Conservation (phyloP, 73 alveolate species). For the Tetrahymena borealis region DNA sequence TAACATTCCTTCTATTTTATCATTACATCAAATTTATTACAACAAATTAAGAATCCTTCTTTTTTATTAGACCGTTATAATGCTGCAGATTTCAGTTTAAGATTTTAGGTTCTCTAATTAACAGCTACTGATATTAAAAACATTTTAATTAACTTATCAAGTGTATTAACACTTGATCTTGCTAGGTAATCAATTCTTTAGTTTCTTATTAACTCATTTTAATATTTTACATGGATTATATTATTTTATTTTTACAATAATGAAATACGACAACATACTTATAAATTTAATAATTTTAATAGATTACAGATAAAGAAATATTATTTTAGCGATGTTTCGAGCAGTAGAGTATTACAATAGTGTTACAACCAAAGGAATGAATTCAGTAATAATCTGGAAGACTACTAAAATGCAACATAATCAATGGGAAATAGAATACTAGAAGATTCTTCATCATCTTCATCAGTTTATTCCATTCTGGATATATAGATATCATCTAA, state of each 20-base stretch:
- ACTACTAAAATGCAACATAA: background rate
- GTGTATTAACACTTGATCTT: background rate
- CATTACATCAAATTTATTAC: background rate
- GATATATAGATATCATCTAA: background rate
- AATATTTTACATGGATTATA: background rate
- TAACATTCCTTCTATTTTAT: background rate
- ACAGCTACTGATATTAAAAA: background rate
- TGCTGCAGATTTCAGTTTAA: constrained; percentile 4
- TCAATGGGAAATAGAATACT: background rate
- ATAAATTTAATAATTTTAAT: background rate
- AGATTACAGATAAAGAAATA: background rate
- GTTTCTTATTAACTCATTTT: background rate
- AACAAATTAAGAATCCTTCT: background rate
- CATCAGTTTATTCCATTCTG: background rate
- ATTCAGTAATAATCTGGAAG: background rate
- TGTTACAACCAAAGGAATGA: too few species aligned
- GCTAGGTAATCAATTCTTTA: background rate
- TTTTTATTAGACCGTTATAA: background rate
- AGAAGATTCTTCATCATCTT: background rate
- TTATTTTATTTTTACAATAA: too few species aligned
- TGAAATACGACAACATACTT: too few species aligned
- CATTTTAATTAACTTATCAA: background rate
- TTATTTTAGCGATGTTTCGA: background rate
- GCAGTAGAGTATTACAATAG: background rate
- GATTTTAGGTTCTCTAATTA: background rate